A percentile compares a stretch with the other conserved stretches of the same genome.
These are phyloP conservation scores for Sungouiozyma ichnusensis DNA, from an alignment of 805 yeast genomes.

Conservation along the genomic window DNA sequence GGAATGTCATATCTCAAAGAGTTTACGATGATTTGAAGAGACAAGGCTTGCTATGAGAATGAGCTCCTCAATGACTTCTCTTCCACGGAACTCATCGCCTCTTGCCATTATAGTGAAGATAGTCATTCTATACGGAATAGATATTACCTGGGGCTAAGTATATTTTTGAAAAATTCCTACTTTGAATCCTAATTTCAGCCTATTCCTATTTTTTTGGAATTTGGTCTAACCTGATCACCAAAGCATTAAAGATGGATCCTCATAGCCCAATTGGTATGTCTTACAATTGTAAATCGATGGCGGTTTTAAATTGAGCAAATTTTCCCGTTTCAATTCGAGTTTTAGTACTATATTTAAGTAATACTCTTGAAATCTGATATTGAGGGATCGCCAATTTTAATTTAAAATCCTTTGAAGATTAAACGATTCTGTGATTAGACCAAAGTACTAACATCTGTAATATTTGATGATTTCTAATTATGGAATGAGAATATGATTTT, in stretches of 20 bases:
- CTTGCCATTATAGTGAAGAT: no score
- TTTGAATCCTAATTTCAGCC: neutral
- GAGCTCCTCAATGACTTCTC: neutral
- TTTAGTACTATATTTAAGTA: no score
- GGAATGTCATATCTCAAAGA: constrained; percentile 79
- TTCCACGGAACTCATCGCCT: no score
- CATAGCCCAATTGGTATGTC: constrained; percentile 28
- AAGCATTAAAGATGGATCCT: constrained; percentile 21
- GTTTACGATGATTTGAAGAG: constrained; percentile 77
- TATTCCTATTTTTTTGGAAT: neutral
- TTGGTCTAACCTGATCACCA: neutral
- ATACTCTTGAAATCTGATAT: no score
- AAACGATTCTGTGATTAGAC: no score
- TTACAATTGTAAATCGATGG: neutral
- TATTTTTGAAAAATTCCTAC: neutral
- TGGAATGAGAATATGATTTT: no score
- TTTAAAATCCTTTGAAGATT: no score
- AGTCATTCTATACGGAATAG: no score
- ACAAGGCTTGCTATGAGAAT: constrained; percentile 61
- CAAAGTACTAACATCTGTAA: no score
- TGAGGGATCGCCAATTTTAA: no score
- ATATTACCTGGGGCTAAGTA: no score
- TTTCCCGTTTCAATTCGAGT: neutral
- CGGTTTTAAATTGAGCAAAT: neutral
- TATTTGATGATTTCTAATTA: no score